Base-by-base conservation (phyloP, 2,329 filamentous ascomycete species). In the Cladosporium oxysporum region DNA sequence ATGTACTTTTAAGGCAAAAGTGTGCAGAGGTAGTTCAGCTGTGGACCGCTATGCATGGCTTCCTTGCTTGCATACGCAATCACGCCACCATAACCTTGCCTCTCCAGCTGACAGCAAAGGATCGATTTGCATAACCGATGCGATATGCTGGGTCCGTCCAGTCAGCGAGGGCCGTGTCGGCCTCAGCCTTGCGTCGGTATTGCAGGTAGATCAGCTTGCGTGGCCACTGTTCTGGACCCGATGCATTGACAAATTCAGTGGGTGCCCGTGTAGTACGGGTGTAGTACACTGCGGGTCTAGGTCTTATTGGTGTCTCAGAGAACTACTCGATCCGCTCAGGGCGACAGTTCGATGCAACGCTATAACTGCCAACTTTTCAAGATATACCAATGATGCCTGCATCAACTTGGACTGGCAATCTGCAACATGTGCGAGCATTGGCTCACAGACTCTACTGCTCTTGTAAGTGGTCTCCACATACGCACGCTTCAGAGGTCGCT, bases 371-470 rank as follows among this genome's bases (percentile, higher is more conserved):
- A 29, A 33, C 11, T n/a, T 28, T 2, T 50, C 2, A 14, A 41
- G 26, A 21, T 18, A 44, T 44, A 44, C 18, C 11, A n/a, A 52
- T 10, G 23, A 63, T 63, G 61, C n/a, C 61, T 23, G 35, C 61
- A 18, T 26, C 50, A 18, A 57, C 50, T 63, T 47, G 50, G 35
- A 8, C 23, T 8, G 3, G 44, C 35, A 52, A 57, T 16, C 35
- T 63, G 11, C 61, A 47, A 21, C 28, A n/a, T 6, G 26, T 63
- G n/a, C 50, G 61, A 35, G 61, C 61, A 31, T 23, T 67, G 12
- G 67, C 70, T 37, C 67, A 69, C 33, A 64, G 55, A 52, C 49
- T 70, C 11, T 69, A 68, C 53, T 55, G 50, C 53, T 64, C 69
- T 33, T 69, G 67, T 71, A 62, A 50, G 57, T 50, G 4, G 12